Conservation (phyloP, 2,329 filamentous ascomycete genomes). For the Piedraia hortae region DNA sequence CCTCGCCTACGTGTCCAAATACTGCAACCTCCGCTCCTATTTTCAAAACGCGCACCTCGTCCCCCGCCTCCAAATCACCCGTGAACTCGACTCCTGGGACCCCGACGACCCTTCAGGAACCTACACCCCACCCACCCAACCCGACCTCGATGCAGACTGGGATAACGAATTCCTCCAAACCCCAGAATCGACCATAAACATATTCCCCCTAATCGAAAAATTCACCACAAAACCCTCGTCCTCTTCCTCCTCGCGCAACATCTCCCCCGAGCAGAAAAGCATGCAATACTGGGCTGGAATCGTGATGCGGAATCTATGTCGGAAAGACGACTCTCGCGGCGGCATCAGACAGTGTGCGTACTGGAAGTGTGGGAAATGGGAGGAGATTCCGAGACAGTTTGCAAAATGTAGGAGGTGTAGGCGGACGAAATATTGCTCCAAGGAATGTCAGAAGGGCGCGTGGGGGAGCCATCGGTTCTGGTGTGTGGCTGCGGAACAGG, state of each 20-base stretch:
- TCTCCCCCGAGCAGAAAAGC: constrained; percentile 16
- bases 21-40: constrained; percentile 83
- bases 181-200: constrained; percentile 29
- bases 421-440: constrained; percentile 82
- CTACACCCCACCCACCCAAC: constrained; percentile 14
- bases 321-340: constrained; percentile 82
- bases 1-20: constrained; percentile 92
- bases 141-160: constrained; percentile 48
- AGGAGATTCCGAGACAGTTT: constrained; percentile 86
- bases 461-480: constrained; percentile 97
- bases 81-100: constrained; percentile 57
- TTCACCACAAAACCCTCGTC: constrained; percentile 49
- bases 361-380: constrained; percentile 96
- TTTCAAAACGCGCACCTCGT: constrained; percentile 90
- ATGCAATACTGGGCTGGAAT: constrained; percentile 99
- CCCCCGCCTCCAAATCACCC: constrained; percentile 67
- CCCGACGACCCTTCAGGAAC: constrained; percentile 26
- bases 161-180: constrained; percentile 48
- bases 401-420: constrained; percentile 91
- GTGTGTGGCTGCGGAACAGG: constrained; percentile 47
- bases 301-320: constrained; percentile 94
- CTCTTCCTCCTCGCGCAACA: constrained; percentile 21
- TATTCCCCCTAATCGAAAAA: constrained; percentile 93
- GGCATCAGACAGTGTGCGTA: constrained; percentile 94
- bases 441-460: constrained; percentile 95